Evolutionary conservation across 495 filamentous ascomycete genomes (phyloP).

Genomic region (Astrocystis sublimbata): DNA sequence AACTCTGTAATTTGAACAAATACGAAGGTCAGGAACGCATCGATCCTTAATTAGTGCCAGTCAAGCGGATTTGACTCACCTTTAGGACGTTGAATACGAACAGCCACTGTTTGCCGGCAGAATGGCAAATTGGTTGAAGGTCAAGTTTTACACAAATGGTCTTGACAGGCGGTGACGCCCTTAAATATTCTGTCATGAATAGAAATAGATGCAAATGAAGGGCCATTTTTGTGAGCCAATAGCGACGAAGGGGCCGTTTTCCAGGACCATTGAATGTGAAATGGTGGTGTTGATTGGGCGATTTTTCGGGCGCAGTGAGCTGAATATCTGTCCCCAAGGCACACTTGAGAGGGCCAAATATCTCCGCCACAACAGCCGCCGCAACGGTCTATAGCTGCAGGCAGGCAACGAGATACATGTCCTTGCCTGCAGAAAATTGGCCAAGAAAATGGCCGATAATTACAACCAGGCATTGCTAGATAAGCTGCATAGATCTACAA

Average conservation of each 20-base stretch:
- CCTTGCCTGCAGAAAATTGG: neutral
- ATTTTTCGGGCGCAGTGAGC: no score
- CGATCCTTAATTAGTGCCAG: neutral
- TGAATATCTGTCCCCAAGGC: neutral
- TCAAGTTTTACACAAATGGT: neutral
- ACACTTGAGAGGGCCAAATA: neutral
- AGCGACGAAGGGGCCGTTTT: neutral
- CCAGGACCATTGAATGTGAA: neutral
- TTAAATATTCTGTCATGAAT: neutral
- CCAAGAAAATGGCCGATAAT: no score
- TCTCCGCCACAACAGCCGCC: neutral
- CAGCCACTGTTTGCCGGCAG: neutral
- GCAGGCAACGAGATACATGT: neutral
- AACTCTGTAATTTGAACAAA: neutral
- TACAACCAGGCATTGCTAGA: no score
- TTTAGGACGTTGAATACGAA: neutral
- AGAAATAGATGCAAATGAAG: neutral
- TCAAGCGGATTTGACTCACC: neutral
- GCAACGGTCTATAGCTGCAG: neutral
- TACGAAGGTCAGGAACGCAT: neutral
- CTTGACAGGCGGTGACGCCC: neutral
- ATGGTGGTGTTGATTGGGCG: neutral
- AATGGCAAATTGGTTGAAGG: neutral
- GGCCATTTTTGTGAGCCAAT: neutral
- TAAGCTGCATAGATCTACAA: no score